These are phyloP conservation scores for Cercospora zeina DNA, from an alignment of 2,329 filamentous ascomycete species.

Conservation along the genomic window DNA sequence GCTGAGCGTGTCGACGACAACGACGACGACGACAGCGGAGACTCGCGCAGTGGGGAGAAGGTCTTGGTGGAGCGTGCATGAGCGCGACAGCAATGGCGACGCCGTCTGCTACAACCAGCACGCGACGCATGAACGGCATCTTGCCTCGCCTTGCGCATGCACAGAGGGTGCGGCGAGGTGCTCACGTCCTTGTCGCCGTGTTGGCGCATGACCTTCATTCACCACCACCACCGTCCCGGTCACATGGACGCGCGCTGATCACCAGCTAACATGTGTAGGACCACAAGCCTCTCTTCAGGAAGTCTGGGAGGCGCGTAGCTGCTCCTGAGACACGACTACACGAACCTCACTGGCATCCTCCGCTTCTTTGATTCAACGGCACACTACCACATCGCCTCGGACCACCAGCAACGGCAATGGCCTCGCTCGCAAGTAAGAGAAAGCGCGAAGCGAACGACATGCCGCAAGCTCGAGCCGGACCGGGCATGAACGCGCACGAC, in stretches of 20 bases:
- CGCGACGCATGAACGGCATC: slow-evolving; percentile 2
- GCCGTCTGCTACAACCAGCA: neutral
- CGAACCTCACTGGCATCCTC: neutral
- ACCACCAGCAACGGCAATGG: slow-evolving; percentile 27
- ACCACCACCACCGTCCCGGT: slow-evolving; percentile 4
- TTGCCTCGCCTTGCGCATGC: neutral
- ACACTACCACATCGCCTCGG: neutral
- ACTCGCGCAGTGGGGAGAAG: neutral
- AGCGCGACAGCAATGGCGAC: neutral
- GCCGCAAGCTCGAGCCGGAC: slow-evolving; percentile 42
- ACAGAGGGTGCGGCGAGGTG: slow-evolving; percentile 6
- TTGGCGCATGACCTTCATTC: slow-evolving; percentile 9
- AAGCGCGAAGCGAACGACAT: slow-evolving; percentile 51
- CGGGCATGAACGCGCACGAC: slow-evolving; percentile 33
- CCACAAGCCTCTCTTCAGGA: slow-evolving; percentile 6
- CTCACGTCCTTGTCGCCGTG: slow-evolving; percentile 5
- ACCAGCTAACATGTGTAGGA: slow-evolving; percentile 20
- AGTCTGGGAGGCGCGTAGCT: neutral
- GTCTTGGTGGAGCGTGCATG: neutral
- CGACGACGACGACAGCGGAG: neutral
- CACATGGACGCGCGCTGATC: slow-evolving; percentile 21
- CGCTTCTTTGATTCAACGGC: slow-evolving; percentile 1
- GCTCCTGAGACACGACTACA: slow-evolving; percentile 11
- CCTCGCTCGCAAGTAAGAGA: slow-evolving; percentile 44
- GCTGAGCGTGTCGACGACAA: neutral